phyloP scores from a whole-genome alignment of 2,329 filamentous ascomycete genomes.

The Venturia asperata region DNA sequence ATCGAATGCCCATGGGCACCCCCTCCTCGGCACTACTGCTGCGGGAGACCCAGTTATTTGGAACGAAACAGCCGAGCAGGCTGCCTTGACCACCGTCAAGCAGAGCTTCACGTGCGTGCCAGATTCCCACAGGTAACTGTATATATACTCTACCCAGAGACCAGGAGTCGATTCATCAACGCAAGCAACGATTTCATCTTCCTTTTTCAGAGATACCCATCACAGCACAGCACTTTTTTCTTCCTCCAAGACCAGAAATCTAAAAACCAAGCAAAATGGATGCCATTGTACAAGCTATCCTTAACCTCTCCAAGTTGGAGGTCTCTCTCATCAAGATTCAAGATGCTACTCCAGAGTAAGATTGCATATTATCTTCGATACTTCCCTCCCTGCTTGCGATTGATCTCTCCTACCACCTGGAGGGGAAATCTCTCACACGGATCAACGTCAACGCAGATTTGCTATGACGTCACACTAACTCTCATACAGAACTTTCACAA shows the following conservation, averaged over 20 bases:
- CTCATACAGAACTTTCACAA: slow-evolving; percentile 18
- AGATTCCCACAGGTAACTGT: neutral
- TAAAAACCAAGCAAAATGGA: slow-evolving; percentile 19
- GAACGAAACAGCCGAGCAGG: slow-evolving; percentile 10
- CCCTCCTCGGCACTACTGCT: neutral
- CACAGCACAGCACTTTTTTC: neutral
- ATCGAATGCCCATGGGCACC: neutral
- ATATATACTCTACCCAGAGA: neutral
- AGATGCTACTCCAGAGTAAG: slow-evolving; percentile 18
- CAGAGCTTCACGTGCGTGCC: slow-evolving; percentile 9
- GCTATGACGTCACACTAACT: neutral
- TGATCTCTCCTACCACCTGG: too few species aligned
- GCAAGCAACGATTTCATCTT: neutral
- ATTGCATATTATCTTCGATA: neutral
- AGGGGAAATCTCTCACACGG: too few species aligned
- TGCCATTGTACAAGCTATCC: slow-evolving; percentile 20
- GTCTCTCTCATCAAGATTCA: slow-evolving; percentile 20
- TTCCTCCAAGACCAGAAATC: neutral
- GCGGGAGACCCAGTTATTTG: neutral
- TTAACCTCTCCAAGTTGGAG: slow-evolving; percentile 22
- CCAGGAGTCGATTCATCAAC: neutral
- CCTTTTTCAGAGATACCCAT: neutral
- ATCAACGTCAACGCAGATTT: neutral
- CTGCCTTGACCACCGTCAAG: neutral
- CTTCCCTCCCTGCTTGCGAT: neutral